phyloP scores from a whole-genome alignment of 371 early-diverging fungal genomes.

The Fennellomyces sp. region DNA sequence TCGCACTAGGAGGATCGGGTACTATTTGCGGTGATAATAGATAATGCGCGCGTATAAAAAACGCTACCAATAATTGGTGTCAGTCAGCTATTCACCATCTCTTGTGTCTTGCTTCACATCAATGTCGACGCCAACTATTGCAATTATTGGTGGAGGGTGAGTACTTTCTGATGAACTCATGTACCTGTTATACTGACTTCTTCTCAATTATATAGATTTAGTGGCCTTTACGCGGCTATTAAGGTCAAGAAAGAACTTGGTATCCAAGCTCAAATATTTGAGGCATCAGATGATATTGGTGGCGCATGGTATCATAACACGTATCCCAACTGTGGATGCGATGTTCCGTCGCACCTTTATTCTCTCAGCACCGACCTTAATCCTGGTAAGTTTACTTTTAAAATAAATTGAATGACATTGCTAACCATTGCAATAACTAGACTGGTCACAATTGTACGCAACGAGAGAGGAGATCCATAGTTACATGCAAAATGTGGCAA shows the following conservation, averaged over 20 bases:
- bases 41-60: no score
- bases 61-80: no score
- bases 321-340: conserved; percentile 63
- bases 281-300: conserved; percentile 55
- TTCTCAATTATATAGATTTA: conserved; percentile 35
- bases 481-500: conserved; percentile 49
- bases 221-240: conserved; percentile 60
- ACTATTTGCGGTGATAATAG: no score
- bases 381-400: conserved; percentile 38
- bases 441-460: conserved; percentile 50
- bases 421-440: conserved; percentile 34
- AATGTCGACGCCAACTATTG: conserved; percentile 7
- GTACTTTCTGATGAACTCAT: neutral
- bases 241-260: conserved; percentile 53
- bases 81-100: neutral
- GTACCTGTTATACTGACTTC: neutral
- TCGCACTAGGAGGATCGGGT: neutral
- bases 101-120: no score
- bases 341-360: conserved; percentile 64
- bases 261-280: conserved; percentile 51
- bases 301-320: conserved; percentile 67
- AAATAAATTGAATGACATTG: conserved; percentile 23
- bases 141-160: conserved; percentile 27
- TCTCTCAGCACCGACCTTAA: conserved; percentile 48
- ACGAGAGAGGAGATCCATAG: conserved; percentile 47